Base-by-base conservation (phyloP, 257 asterid genomes). In the Scutellaria galericulata region DNA sequence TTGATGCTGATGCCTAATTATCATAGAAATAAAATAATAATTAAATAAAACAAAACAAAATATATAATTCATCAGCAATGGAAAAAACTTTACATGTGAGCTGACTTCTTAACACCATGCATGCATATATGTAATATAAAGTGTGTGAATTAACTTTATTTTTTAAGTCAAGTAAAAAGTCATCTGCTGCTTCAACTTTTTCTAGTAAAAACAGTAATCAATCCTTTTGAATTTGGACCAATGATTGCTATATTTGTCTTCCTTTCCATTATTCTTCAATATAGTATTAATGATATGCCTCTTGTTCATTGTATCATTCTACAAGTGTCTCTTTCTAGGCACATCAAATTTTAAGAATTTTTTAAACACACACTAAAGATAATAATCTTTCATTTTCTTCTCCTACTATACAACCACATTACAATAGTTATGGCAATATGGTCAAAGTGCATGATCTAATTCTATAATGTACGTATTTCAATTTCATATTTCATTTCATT, bases 1-100 rank as follows among this genome's bases (percentile, higher is more conserved):
- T 83, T 64, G 90, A 55, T 77, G 87, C 76, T 52, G 77, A 27
- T 56, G 64, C 85, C 96, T 89, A 18, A 35, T 40, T 40, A 7
- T 2, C 50, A 58, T 10, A 57, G 0, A 60, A 2, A 4, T 6
- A 8, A 24, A 66, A 3, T n/a, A 39, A 15, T n/a, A 1, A 41
- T 31, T 12, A 48, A 8, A n/a, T 35, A 14, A 20, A 18, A 35
- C 1, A 9, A 6, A 18, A 31, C 6, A 31, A 3, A 31, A 61
- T n/a, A 52, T 52, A 52, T 15, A 52, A 15, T 20, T 8, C 10
- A 48, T 48, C 58, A 47, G 5, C n/a, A 39, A 47, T 14, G 3
- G 9, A 14, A 14, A 52, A 7, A 31, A 20, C 37, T 31, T 31
- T 31, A 31, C 37, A 31, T 31, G 37, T 31, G 37, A 31, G 37